Evolutionary conservation across 805 yeast species (phyloP), one percentile per base, ranked within the genome.

Genomic region (Saturnispora saitoi): DNA sequence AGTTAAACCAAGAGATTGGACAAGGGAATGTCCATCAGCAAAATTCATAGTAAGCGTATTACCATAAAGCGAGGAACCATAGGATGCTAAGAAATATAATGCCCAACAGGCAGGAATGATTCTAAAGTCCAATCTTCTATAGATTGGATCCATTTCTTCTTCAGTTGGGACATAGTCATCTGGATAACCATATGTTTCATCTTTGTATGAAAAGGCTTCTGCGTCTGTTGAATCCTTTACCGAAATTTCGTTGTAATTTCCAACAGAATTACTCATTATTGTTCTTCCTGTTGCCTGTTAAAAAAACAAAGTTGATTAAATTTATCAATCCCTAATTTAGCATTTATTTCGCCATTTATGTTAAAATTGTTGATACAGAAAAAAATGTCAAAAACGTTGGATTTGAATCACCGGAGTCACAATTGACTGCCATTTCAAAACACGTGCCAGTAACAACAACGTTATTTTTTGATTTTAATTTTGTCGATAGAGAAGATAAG

Each of bases 101-200:
- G 78, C 69, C 95, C 95, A 86, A 49, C 86, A 68, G 0, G 91
- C 89, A 3, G 95, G 95, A 50, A 86, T 82, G 57, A 86, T 84
- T 47, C 95, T 71, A 42, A 61, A 59, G 60, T 86, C 95, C 22
- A 86, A 68, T 57, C 76, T 78, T 44, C 83, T 62, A 62, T 86
- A 81, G 32, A 80, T 69, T 37, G 64, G 66, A 56, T 81, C 80
- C 39, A 81, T 65, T 44, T 70, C 65, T 41, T 67, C 66, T 36
- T 57, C 63, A 8, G 59, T 51, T 14, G 58, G 53, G 12, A 44
- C 45, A 26, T 51, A 53, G 19, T 53, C 52, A 10, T 53, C 56
- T 4, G 53, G 48, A 29, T 46, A 49, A 1, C 36, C 46, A 32
- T n/a, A 22, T 14, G 24, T 26, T 4, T 42, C 44, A 12, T 19